phyloP scores from a whole-genome alignment of 2,329 filamentous ascomycete species.

The Penicillium freii region DNA sequence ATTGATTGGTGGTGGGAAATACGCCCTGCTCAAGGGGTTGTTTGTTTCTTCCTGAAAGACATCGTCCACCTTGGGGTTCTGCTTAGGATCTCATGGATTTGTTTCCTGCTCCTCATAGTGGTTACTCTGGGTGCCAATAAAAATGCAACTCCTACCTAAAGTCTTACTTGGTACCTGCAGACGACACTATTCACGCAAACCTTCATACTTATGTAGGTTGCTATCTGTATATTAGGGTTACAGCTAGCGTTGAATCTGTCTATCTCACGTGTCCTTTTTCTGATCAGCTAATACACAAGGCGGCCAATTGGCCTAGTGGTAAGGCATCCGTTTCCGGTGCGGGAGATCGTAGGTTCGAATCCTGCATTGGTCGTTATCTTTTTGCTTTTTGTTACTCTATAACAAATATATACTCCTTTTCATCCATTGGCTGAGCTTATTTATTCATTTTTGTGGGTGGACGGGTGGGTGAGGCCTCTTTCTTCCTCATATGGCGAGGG shows the following conservation, averaged over 20 bases:
- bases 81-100: not conserved
- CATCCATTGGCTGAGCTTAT: no score
- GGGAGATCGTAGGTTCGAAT: slow-evolving; percentile 31
- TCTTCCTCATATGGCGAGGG: no score
- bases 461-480: no score
- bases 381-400: not conserved
- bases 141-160: not conserved
- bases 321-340: slow-evolving; percentile 32
- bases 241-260: no score
- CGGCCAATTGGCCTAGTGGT: slow-evolving; percentile 32
- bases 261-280: no score
- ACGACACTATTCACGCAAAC: no score
- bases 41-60: not conserved
- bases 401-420: no score
- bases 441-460: no score
- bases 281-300: slow-evolving; percentile 5
- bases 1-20: not conserved
- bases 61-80: not conserved
- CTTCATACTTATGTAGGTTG: no score
- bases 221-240: no score
- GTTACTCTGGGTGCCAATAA: not conserved
- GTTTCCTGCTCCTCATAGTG: not conserved
- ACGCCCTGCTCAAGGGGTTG: not conserved
- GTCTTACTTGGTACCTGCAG: not conserved
- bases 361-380: slow-evolving; percentile 29